phyloP scores from a whole-genome alignment of 1,284 basidiomycete species.

The Coniferiporia weirii region DNA sequence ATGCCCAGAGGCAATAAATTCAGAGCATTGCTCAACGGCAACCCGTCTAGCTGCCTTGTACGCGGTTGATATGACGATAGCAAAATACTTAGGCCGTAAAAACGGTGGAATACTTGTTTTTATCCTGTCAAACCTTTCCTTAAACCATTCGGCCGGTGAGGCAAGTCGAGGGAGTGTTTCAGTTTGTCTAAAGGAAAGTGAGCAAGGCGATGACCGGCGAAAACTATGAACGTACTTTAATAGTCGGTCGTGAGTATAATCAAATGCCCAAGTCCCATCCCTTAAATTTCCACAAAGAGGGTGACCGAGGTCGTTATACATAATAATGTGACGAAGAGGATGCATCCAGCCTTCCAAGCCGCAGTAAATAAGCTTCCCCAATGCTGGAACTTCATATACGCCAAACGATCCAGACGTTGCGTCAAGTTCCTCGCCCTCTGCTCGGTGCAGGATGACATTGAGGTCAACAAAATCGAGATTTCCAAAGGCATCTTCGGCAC shows the following conservation, averaged over 20 bases:
- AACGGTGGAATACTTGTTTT: constrained; percentile 73
- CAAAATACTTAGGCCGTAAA: constrained; percentile 91
- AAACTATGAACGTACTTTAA: constrained; percentile 47
- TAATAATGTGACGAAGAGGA: constrained; percentile 75
- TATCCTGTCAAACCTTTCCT: constrained; percentile 77
- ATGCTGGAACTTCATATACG: constrained; percentile 70
- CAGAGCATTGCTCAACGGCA: constrained; percentile 81
- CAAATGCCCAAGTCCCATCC: constrained; percentile 84
- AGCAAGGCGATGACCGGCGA: neutral
- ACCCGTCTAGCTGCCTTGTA: constrained; percentile 83
- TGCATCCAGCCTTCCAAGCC: constrained; percentile 97
- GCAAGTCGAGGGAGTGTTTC: constrained; percentile 61
- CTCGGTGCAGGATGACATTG: constrained; percentile 77
- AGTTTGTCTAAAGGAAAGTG: constrained; percentile 49
- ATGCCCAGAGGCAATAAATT: constrained; percentile 79
- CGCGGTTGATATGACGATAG: constrained; percentile 81
- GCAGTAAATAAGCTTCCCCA: constrained; percentile 78
- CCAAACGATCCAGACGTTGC: constrained; percentile 73
- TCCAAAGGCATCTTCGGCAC: constrained; percentile 66
- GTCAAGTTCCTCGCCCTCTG: constrained; percentile 87
- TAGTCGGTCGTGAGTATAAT: constrained; percentile 75
- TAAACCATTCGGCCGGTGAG: constrained; percentile 76
- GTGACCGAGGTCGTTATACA: constrained; percentile 87
- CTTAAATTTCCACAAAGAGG: constrained; percentile 83
- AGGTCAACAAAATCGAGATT: constrained; percentile 82